Conservation (phyloP, 2,329 filamentous ascomycete genomes). For the Eutypella sp. region DNA sequence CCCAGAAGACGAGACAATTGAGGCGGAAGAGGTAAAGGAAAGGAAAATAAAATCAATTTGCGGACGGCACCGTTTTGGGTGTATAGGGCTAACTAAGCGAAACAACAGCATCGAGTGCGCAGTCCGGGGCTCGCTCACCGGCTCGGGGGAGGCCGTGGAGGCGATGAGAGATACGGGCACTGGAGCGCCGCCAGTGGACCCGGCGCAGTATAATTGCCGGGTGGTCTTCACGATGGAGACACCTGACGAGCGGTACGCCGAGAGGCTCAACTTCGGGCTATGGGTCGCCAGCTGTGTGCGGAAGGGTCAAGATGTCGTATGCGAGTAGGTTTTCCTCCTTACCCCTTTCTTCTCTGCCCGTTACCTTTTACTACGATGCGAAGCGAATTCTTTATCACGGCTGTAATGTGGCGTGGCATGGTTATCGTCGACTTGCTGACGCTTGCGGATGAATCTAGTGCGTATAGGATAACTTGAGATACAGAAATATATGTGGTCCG, state of each 20-base stretch:
- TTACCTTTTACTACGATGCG: too few relatives aligned
- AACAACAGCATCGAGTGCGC: conserved; percentile 25
- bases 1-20: too few relatives aligned
- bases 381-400: too few relatives aligned
- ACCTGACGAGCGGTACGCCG: conserved; percentile 23
- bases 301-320: conserved; percentile 23
- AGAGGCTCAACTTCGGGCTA: conserved; percentile 22
- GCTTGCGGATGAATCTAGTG: too few relatives aligned
- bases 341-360: neutral
- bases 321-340: conserved; percentile 18
- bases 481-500: too few relatives aligned
- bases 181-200: conserved; percentile 10
- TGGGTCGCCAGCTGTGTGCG: conserved; percentile 26
- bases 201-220: conserved; percentile 18
- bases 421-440: too few relatives aligned
- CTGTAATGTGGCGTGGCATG: too few relatives aligned
- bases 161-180: conserved; percentile 16
- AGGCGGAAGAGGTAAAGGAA: too few relatives aligned
- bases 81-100: neutral
- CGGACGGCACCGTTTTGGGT: too few relatives aligned
- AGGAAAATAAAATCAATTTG: too few relatives aligned
- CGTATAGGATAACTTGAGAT: too few relatives aligned
- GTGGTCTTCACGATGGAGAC: conserved; percentile 26
- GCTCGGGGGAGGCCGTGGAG: conserved; percentile 17
- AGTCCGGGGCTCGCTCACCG: conserved; percentile 17